Evolutionary conservation across 495 filamentous ascomycete species (phyloP), one percentile per base, ranked within the genome.

Genomic region (Aspergillus campestris): DNA sequence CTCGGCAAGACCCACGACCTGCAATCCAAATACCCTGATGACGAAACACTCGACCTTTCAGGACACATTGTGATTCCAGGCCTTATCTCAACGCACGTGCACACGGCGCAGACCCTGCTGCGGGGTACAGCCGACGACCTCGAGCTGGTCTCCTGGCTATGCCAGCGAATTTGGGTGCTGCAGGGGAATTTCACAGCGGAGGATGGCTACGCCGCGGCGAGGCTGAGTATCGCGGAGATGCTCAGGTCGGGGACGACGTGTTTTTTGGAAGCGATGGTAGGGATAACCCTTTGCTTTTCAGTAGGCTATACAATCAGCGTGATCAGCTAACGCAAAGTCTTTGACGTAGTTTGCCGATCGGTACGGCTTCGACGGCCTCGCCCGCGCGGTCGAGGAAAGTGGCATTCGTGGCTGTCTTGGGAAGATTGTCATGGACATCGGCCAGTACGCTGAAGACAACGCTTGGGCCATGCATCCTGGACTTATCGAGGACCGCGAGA

Each of bases 391-490:
- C 0, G 64, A 69, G 29, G 69, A 75, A 33, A 71, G 61, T 34
- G 71, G 71, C 0, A 73, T 75, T 14, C 58, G 72, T 7, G 71
- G 67, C 8, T 75, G 72, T 51, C 47, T 75, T 45, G 70, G 64
- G 8, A 65, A 67, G 34, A 65, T 67, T 27, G 64, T 65, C 33
- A 65, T 65, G 58, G 57, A 65, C 15, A 64, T 60, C 33, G 60
- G 55, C 6, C 66, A 53, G 7, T 72, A 73, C 44, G 68, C 69
- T 3, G 48, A 66, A 47, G 69, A 73, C 35, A 57, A 69, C 15
- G 64, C 65, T 3, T 73, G 70, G 70, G 67, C 69, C 5, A 73
- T 73, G 70, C 67, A 74, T 53, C 68, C 70, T 0, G 71, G 71
- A 7, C 52, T 74, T 0, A 60, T 73, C 3, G 70, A 74, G 36